Base-by-base conservation (phyloP, 768 basidiomycete genomes). In the Amanita exitialis region DNA sequence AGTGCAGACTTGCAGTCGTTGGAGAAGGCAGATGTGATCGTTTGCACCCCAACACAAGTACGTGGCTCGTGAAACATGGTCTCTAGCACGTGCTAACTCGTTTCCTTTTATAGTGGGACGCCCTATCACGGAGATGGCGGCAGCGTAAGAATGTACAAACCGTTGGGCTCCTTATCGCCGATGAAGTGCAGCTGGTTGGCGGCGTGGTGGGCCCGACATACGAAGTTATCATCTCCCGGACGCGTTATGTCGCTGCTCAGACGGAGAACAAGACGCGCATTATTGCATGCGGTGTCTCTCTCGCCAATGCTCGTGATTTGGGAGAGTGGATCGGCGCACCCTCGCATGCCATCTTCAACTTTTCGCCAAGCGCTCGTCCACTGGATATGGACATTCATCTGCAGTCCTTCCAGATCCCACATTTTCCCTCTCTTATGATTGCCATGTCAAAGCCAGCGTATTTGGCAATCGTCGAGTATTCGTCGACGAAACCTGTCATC, bases 391-490 rank as follows among this genome's bases (percentile, higher is more conserved):
- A 97, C 53, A 93, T 99, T 44, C 94, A 98, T 61, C 70, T 99
- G 6, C 96, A 99, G 61, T 92, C 89, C 37, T 99, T 96, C 73
- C 80, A 79, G 23, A 90, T 93, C 42, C 90, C 93, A n/a, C 96
- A 98, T 62, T 96, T 95, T 80, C 93, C 96, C 0, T 96, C 93
- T 0, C 73, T 99, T 37, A 98, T 99, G 95, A 91, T 98, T 53
- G 79, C 93, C 41, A 98, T 99, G 96, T 93, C 94, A 7, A 98
- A 98, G 63, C 96, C 96, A 0, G 90, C 95, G 0, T 98, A 97
- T 64, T 79, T 98, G 6, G 84, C 94, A 27, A 86, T 97, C 54
- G 71, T 83, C 39, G 95, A 99, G 61, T 83, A 92, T 56, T 84
- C 96, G 0, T 77, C 82, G 0, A 75, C 79, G 3, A 90, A 88